These are phyloP conservation scores for Begonia masoniana DNA, from an alignment of 306 rosid genomes.

Conservation along the genomic window DNA sequence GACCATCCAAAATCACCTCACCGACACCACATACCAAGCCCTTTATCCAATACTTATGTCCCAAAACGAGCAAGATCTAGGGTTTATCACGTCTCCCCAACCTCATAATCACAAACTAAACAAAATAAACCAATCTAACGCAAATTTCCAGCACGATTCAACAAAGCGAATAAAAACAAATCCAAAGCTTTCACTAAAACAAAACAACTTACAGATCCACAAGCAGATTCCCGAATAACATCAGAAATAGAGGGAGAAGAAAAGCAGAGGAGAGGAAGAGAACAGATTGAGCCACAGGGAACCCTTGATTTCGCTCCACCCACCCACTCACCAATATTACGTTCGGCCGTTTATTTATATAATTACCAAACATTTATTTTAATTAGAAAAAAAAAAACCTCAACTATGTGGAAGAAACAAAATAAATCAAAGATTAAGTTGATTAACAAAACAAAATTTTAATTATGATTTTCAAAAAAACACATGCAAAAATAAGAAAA, in stretches of 20 bases:
- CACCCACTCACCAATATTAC: not conserved
- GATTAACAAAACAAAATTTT: too few species aligned
- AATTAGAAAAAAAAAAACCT: too few species aligned
- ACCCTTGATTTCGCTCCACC: conserved; percentile 1
- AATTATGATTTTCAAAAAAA: too few species aligned
- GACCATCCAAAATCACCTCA: conserved; percentile 8
- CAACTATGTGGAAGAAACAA: too few species aligned
- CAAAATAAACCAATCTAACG: conserved; percentile 11
- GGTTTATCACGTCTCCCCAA: conserved; percentile 20
- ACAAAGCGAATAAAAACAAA: conserved; percentile 13
- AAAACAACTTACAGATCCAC: conserved; percentile 29
- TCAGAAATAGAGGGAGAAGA: too few species aligned
- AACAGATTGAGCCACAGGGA: not conserved
- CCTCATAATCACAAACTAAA: conserved; percentile 14
- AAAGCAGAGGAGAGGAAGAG: conserved; percentile 9
- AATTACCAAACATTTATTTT: too few species aligned
- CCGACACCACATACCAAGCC: conserved; percentile 13
- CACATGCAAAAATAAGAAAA: too few species aligned
- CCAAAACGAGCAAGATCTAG: conserved; percentile 33
- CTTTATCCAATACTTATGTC: conserved; percentile 9
- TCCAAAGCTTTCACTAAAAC: not conserved
- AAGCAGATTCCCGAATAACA: conserved; percentile 12
- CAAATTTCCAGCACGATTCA: conserved; percentile 12
- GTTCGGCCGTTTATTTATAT: not conserved
- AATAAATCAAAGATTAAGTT: too few species aligned